Evolutionary conservation across 2,329 filamentous ascomycete species (phyloP), one percentile per base, ranked within the genome.

Genomic region (Pezicula rhizophila): DNA sequence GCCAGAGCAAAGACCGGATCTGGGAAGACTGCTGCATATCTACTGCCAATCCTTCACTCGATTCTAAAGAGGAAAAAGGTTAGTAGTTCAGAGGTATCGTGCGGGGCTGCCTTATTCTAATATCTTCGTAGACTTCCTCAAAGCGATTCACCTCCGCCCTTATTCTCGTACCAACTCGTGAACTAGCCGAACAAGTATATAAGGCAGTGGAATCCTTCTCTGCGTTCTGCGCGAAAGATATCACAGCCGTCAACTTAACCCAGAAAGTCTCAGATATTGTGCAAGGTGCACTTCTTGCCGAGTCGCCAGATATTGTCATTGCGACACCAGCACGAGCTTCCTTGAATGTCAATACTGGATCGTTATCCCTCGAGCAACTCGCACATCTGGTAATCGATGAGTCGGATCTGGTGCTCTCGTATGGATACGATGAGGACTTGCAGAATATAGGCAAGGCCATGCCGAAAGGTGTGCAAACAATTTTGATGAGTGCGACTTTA

Each of bases 1-100:
- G 91, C 90, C 47, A 90, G 92, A 63, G 89, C 92, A 34, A 95
- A 92, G 68, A 97, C 93, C 5, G 93, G 93, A 11, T 96, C 91
- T 4, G 93, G 93, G 58, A 99, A 99, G 76, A 99, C 93, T 10
- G 89, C 89, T n/a, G 92, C 93, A 44, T 97, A 97, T 65, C 74
- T 96, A 6, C 76, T 99, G 38, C 93, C 93, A 1, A 78, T 96
- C n/a, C 70, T 99, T 14, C 87, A 96, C 58, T 79, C 80, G 33
- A 87, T 96, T 53, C 71, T 99, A 48, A 87, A 85, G 64, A 80
- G 81, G 57, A 96, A 96, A 69, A 70, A 78, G 59, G 81, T 84
- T 14, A 26, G 40, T 66, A 15, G 70, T 48, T 34, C 8, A 42
- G 23, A 26, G 10, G 44, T 20, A 14, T 40, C 25, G 14, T 10